A percentile compares a stretch with the other conserved stretches of the same genome.
These are phyloP conservation scores for Crepidotus variabilis DNA, from an alignment of 768 basidiomycete species.

Conservation along the genomic window DNA sequence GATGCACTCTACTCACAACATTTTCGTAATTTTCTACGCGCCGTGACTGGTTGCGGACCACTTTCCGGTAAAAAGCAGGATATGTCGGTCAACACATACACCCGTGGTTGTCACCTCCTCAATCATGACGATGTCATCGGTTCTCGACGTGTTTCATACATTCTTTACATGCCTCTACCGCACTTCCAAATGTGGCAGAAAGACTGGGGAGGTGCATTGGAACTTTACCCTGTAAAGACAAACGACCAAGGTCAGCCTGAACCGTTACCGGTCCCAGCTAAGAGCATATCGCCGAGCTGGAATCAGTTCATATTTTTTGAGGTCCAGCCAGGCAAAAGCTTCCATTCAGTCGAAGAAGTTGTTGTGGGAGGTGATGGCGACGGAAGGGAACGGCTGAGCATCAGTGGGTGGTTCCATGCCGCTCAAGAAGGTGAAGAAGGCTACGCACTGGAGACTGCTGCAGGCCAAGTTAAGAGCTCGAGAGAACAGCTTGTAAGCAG, in stretches of 20 bases:
- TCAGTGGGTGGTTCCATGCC: constrained; percentile 97
- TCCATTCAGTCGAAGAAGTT: constrained; percentile 97
- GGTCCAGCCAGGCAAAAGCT: constrained; percentile 93
- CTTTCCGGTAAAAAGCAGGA: constrained; percentile 91
- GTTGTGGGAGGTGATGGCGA: constrained; percentile 71
- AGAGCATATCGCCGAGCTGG: constrained; percentile 76
- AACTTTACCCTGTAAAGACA: constrained; percentile 76
- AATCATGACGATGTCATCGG: constrained; percentile 99
- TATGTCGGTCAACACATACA: constrained; percentile 92
- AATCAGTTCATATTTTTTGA: constrained; percentile 87
- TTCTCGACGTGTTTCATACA: constrained; percentile 89
- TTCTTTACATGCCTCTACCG: constrained; percentile 91
- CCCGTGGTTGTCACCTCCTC: constrained; percentile 87
- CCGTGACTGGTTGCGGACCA: constrained; percentile 90
- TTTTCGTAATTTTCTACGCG: constrained; percentile 80
- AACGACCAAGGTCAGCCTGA: constrained; percentile 64
- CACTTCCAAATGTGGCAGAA: constrained; percentile 73
- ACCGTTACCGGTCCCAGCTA: constrained; percentile 62
- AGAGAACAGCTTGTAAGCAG: constrained; percentile 86
- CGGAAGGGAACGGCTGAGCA: constrained; percentile 73
- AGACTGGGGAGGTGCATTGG: constrained; percentile 91
- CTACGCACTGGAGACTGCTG: constrained; percentile 51
- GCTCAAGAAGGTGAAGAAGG: constrained; percentile 90
- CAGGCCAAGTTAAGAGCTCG: constrained; percentile 63
- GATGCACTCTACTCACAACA: constrained; percentile 85